Conservation (phyloP, 176 grass and related monocot genomes). For the Tillandsia fasciculata region DNA sequence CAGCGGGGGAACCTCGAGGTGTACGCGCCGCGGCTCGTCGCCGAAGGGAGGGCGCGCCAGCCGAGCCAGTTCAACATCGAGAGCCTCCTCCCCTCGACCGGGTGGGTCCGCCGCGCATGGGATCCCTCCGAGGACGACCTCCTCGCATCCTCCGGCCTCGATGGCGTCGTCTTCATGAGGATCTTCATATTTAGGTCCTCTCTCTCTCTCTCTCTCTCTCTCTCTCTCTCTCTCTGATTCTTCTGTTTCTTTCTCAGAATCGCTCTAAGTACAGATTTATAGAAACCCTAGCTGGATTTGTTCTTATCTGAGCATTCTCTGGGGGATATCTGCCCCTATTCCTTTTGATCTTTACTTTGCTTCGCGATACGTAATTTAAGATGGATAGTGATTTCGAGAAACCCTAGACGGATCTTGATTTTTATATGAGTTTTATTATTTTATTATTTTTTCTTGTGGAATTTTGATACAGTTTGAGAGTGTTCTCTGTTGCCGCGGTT, state of each 20-base stretch:
- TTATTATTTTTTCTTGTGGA: neutral
- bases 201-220: neutral
- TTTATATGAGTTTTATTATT: neutral
- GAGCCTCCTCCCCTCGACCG: constrained; percentile 33
- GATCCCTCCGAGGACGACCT: constrained; percentile 62
- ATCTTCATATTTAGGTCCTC: constrained; percentile 83
- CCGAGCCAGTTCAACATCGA: constrained; percentile 23
- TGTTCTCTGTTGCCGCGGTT: constrained; percentile 53
- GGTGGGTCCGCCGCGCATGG: constrained; percentile 53
- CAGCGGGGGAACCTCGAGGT: constrained; percentile 35
- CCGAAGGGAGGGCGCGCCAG: constrained; percentile 1
- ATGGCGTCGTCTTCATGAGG: constrained; percentile 76
- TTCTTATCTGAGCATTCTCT: neutral
- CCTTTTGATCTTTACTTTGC: neutral
- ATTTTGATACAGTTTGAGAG: constrained; percentile 50
- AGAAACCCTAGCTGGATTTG: too few relatives aligned
- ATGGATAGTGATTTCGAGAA: too few relatives aligned
- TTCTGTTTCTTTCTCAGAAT: too few relatives aligned
- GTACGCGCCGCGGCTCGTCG: constrained; percentile 60
- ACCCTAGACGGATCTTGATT: neutral
- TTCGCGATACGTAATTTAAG: neutral
- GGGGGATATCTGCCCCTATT: neutral
- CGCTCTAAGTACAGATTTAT: too few relatives aligned
- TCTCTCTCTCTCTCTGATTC: neutral
- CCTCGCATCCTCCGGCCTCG: constrained; percentile 57